Conservation (phyloP, 164 flowering plant genomes). For the Brasenia schreberi region DNA sequence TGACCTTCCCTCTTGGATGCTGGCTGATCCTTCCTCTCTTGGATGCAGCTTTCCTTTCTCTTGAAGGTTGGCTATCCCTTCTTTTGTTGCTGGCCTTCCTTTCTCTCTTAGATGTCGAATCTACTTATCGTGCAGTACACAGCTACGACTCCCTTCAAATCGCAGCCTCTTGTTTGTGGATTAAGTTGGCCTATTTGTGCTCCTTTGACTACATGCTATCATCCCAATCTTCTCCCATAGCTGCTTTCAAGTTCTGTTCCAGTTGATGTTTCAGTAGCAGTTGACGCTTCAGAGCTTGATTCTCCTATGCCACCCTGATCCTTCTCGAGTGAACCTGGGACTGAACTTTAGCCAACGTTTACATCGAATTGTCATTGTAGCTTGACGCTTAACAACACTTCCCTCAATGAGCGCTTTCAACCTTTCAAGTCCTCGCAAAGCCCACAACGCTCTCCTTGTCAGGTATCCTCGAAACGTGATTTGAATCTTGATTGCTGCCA, state of each 20-base stretch:
- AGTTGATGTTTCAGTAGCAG: slow-evolving; percentile 40
- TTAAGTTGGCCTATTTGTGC: slow-evolving; percentile 39
- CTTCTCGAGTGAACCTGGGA: slow-evolving; percentile 60
- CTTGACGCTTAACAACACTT: slow-evolving; percentile 52
- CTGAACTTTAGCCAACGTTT: slow-evolving; percentile 63
- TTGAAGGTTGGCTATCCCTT: too few relatives aligned
- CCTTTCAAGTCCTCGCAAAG: slow-evolving; percentile 61
- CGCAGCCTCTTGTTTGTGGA: slow-evolving; percentile 46
- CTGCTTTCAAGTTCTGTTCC: slow-evolving; percentile 39
- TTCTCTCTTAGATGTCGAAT: too few relatives aligned
- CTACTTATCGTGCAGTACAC: too few relatives aligned
- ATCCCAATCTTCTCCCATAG: slow-evolving; percentile 47
- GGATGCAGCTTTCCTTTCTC: too few relatives aligned
- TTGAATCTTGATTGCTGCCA: slow-evolving; percentile 73
- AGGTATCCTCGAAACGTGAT: slow-evolving; percentile 68
- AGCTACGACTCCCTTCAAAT: slow-evolving; percentile 62
- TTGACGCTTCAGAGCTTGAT: slow-evolving; percentile 51
- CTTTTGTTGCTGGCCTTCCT: too few relatives aligned
- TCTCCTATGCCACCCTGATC: slow-evolving; percentile 64
- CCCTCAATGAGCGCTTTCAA: slow-evolving; percentile 49
- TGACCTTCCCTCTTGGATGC: too few relatives aligned
- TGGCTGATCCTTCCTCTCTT: too few relatives aligned
- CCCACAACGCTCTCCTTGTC: slow-evolving; percentile 61
- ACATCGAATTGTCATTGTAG: slow-evolving; percentile 34
- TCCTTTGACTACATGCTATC: slow-evolving; percentile 47